Base-by-base conservation (phyloP, 2,329 filamentous ascomycete genomes). In the Diaporthe sp. region DNA sequence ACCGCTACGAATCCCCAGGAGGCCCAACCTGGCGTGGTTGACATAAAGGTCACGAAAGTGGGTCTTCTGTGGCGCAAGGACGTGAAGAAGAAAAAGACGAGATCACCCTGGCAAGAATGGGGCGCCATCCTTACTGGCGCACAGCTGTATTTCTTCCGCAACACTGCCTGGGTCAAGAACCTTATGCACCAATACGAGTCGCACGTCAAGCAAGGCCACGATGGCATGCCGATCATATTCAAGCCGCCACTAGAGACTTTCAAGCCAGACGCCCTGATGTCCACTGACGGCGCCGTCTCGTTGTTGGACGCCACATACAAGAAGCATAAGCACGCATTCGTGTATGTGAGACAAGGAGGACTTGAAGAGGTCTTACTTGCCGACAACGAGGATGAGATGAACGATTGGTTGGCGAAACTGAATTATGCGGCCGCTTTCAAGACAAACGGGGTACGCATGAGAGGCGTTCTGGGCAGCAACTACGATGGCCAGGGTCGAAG, bases 91-190 rank as follows among this genome's bases (percentile, higher is more conserved):
- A 96, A 97, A 85, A 97, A 97, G 83, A 93, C 95, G 0, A 91
- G 96, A 56, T 98, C 96, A 15, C 96, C 97, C 1, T 99, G 97
- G 97, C 96, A 98, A 81, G 97, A 99, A 88, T 99, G 97, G 97
- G 97, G 97, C 70, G 97, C 95, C 32, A 94, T 99, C 74, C 88
- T 99, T 39, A 99, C 97, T 0, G 95, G 96, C n/a, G 97, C 97
- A 8, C 96, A 98, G 80, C 89, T 99, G 10, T 99, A 98, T 82
- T 95, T 99, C 83, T 99, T 98, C 86, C 93, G 94, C 73, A 98
- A 98, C 81, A 93, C 95, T 7, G 88, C 92, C 27, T 99, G 97
- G 96, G 92, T 97, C 44, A 98, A 98, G 83, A 94, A 90, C 74
- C 84, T 99, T 77, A 95, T 98, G 86, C 90, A 94, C 76, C 97